A percentile compares a stretch with the other conserved stretches of the same genome.
Conservation (phyloP, 2,329 filamentous ascomycete species). For the Lanzia echinophila region DNA sequence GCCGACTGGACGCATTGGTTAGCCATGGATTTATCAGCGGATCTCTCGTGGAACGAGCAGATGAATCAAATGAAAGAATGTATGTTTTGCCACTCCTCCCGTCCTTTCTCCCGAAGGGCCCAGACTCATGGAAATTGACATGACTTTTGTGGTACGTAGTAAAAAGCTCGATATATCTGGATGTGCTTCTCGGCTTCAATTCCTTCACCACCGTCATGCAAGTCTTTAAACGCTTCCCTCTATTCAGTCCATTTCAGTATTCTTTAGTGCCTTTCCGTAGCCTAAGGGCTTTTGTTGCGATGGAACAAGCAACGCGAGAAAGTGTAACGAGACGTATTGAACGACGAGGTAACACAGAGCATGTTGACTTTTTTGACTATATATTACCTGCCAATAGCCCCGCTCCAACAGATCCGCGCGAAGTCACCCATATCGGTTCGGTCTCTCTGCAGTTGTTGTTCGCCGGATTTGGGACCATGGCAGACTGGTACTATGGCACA, state of each 20-base stretch:
- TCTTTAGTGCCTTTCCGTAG: not conserved
- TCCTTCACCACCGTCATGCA: not conserved
- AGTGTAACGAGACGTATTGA: not conserved
- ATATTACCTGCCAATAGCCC: not conserved
- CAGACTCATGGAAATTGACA: not conserved
- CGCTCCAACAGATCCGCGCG: not conserved
- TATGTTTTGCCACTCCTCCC: not conserved
- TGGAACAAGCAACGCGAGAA: not conserved
- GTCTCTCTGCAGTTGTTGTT: constrained; percentile 3
- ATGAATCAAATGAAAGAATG: constrained; percentile 9
- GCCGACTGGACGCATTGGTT: constrained; percentile 8
- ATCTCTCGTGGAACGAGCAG: constrained; percentile 2
- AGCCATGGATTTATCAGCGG: constrained; percentile 7
- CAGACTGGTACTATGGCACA: constrained; percentile 5
- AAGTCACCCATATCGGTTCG: constrained; percentile 4
- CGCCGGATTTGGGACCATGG: constrained; percentile 1
- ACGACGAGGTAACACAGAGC: not conserved
- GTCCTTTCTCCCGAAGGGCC: not conserved
- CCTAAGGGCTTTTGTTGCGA: not conserved
- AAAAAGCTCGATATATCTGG: not conserved
- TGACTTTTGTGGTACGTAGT: not conserved
- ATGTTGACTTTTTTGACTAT: not conserved
- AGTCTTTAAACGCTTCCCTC: not conserved
- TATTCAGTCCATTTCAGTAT: not conserved
- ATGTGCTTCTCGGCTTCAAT: not conserved